Evolutionary conservation across 345 rosid species (phyloP), one percentile per base, ranked within the genome.

Genomic region (Eutrema japonicum): DNA sequence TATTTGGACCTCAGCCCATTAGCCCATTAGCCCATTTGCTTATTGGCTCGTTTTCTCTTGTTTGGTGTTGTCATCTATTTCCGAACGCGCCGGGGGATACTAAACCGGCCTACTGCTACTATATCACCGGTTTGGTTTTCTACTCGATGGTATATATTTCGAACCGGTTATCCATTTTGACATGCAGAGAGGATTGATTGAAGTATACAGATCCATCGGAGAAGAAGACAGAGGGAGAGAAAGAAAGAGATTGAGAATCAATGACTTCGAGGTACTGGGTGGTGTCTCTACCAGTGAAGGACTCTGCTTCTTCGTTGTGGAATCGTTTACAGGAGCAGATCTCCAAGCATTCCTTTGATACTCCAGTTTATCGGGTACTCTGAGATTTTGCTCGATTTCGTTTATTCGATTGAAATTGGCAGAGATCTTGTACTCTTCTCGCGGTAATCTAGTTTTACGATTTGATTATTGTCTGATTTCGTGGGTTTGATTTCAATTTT

Each of bases 231-330:
- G 38, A 26, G 37, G 7, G 41, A 40, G 54, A 29, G 22, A 76
- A 54, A 38, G 52, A 33, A 11, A 30, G 65, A 70, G 63, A 71
- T 50, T 36, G 51, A 58, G 16, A 41, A 69, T 33, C 66, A 72
- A 96, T 96, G 99, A 91, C 99, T 70, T 84, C 80, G 11, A 83
- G 99, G 74, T 92, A 96, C 82, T 96, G 97, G 98, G 77, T 79
- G 64, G 97, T 86, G 33, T 96, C 99, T 80, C 93, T 92, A 49
- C 88, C 98, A 52, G 95, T 88, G 78, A 89, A 85, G 71, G 85
- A 83, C 80, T 89, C 96, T n/a, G 85, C 94, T 43, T 62, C 94
- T 13, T 30, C 97, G 58, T 73, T 88, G 4, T 92, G 98, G 98
- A 88, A 83, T 73, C 83, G 79, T 13, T 75, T 96, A 10, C 99